Conservation (phyloP, 1,284 basidiomycete species). For the Hemileia vastatrix region DNA sequence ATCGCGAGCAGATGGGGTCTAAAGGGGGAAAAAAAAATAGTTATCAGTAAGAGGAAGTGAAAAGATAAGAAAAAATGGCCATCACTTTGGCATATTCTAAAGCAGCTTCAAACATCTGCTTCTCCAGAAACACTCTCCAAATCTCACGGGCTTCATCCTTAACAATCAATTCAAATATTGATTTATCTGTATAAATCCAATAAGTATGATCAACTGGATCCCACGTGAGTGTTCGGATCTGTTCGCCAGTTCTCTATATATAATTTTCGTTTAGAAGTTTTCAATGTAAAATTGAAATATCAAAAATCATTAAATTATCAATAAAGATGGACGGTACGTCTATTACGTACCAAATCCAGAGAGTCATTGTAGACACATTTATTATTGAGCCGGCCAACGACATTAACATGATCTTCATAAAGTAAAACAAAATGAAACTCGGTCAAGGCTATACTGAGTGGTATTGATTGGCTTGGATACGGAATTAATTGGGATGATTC, state of each 20-base stretch:
- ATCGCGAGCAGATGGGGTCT: constrained; percentile 78
- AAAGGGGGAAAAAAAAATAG: constrained; percentile 20
- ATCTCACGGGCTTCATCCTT: constrained; percentile 85
- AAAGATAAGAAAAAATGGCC: neutral
- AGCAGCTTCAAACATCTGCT: constrained; percentile 66
- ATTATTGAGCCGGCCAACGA: constrained; percentile 70
- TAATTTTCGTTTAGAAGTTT: neutral
- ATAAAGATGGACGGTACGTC: neutral
- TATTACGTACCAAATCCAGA: constrained; percentile 60
- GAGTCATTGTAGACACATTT: constrained; percentile 72
- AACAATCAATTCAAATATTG: constrained; percentile 78
- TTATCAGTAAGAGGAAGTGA: constrained; percentile 2
- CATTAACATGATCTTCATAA: constrained; percentile 68
- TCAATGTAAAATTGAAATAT: neutral
- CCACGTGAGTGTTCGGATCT: constrained; percentile 60
- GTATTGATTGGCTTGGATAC: constrained; percentile 45
- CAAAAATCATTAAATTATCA: neutral
- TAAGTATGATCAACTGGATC: constrained; percentile 82
- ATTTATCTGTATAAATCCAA: constrained; percentile 86
- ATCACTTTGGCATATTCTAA: constrained; percentile 68
- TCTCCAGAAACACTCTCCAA: constrained; percentile 80
- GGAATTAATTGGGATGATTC: constrained; percentile 54
- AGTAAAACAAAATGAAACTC: constrained; percentile 87
- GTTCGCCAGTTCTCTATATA: constrained; percentile 60
- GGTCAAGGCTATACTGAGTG: constrained; percentile 69